Base-by-base conservation (phyloP, 2,329 filamentous ascomycete genomes). In the Sporothrix protearum region DNA sequence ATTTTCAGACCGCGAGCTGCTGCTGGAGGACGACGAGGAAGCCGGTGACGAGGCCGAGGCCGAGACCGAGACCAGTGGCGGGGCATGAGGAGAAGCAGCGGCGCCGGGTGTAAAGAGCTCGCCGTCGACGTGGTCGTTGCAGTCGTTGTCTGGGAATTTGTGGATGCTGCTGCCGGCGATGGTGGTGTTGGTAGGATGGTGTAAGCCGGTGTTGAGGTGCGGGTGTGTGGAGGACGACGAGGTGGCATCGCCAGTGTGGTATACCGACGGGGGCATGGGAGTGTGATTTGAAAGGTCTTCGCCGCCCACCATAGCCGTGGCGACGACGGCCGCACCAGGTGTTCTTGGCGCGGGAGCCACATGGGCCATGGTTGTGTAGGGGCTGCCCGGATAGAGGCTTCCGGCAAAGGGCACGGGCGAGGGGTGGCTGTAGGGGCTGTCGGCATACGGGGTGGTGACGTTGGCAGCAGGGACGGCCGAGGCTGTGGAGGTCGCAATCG, bases 391-490 rank as follows among this genome's bases (percentile, higher is more conserved):
- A 19, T 33, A 67, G 39, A 66, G 42, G 22, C 39, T 47, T 28
- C 61, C 61, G 5, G 61, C 12, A 49, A 47, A 49, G 12, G 61
- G 61, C 5, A 42, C 39, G 25, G 61, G 61, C 22, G 61, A 49
- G 25, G 39, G 16, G 22, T 47, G 61, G 22, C 19, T 68, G 66
- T 68, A 68, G 47, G 66, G 30, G 66, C n/a, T 68, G 66, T 55
- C 47, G 66, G 66, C 47, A 28, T 53, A 68, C 19, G 66, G 66
- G 1, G 66, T 10, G 66, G 12, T 42, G 47, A 36, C 45, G 42
- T 12, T 51, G 28, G 45, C 30, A 14, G 36, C 7, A 42, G 57
- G 19, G 16, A 22, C 19, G 8, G 59, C 28, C 14, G 14, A 6
- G 0, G 33, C n/a, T 3, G 59, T 45, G 19, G 30, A 14, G 4